Evolutionary conservation across 1,139 yeast genomes (phyloP).

Genomic region (Pichia sp.): DNA sequence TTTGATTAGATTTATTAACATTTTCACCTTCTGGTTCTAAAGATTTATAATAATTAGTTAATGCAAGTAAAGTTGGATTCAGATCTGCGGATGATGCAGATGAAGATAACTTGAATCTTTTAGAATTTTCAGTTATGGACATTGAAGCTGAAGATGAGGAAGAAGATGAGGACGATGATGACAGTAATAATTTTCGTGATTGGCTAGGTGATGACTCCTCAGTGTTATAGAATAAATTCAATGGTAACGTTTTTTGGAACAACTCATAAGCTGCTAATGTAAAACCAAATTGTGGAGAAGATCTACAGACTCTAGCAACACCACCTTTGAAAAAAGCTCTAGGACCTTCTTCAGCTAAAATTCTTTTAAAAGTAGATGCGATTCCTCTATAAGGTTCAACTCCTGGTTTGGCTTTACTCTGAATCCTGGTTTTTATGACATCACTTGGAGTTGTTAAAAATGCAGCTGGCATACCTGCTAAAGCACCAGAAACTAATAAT

Average conservation of each 20-base stretch:
- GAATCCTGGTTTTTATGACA: constrained; percentile 92
- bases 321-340: constrained; percentile 94
- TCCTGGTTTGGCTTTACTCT: constrained; percentile 73
- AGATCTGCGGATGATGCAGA: constrained; percentile 22
- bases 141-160: neutral
- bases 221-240: constrained; percentile 32
- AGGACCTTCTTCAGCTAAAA: constrained; percentile 56
- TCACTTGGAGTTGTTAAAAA: constrained; percentile 94
- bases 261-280: constrained; percentile 94
- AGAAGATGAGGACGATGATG: neutral
- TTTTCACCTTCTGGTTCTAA: constrained; percentile 15
- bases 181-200: constrained; percentile 9
- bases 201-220: too few relatives aligned
- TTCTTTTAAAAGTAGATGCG: constrained; percentile 66
- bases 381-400: constrained; percentile 76
- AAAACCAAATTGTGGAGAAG: constrained; percentile 97
- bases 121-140: constrained; percentile 22
- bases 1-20: too few relatives aligned
- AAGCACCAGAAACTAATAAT: constrained; percentile 79
- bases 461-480: constrained; percentile 98
- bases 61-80: constrained; percentile 25
- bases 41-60: constrained; percentile 15
- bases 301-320: constrained; percentile 86
- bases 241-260: constrained; percentile 57
- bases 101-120: constrained; percentile 26